Base-by-base conservation (phyloP, 768 basidiomycete species). In the Tricholoma saponaceum region DNA sequence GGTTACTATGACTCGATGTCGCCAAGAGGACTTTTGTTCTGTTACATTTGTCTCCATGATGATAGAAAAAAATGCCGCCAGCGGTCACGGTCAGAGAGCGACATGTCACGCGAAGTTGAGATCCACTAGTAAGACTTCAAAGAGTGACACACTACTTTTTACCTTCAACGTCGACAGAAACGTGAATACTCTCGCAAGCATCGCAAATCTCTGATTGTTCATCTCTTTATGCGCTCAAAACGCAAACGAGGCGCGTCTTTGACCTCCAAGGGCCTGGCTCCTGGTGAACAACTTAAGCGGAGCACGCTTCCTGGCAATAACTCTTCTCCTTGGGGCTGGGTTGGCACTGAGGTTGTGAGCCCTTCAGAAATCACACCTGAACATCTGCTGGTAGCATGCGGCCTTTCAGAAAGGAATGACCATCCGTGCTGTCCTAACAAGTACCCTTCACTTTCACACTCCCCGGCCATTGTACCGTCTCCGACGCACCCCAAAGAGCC, bases 301-400 rank as follows among this genome's bases (percentile, higher is more conserved):
- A 73, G 76, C 57, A 78, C 78, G 54, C 75, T 84, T 14, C 70
- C 79, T n/a, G 72, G 74, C 25, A 72, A 72, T 41, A 71, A 71
- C 41, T 69, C 76, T 55, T 76, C 81, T 30, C 72, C 81, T n/a
- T 94, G 92, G 92, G 80, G 79, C 51, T 95, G 92, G 92, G 87
- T 92, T 52, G 85, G 81, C 51, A 80, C 85, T 44, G 84, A 87
- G 64, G 86, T 84, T 51, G 71, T 71, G 16, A 71, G 79, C 53
- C 66, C 75, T 57, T 79, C 80, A 2, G 71, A 82, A n/a, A 90
- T 95, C 60, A 82, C 86, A 16, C 65, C 73, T 35, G 84, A 87
- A 55, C 89, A 94, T 66, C 76, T 80, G 49, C 71, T 86, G 43
- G 74, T 81, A 57, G 81, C 89, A 1, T 93, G 87, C 60, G 89